Evolutionary conservation across 2,329 filamentous ascomycete species (phyloP).

Genomic region (Trichophyton schoenleinii): DNA sequence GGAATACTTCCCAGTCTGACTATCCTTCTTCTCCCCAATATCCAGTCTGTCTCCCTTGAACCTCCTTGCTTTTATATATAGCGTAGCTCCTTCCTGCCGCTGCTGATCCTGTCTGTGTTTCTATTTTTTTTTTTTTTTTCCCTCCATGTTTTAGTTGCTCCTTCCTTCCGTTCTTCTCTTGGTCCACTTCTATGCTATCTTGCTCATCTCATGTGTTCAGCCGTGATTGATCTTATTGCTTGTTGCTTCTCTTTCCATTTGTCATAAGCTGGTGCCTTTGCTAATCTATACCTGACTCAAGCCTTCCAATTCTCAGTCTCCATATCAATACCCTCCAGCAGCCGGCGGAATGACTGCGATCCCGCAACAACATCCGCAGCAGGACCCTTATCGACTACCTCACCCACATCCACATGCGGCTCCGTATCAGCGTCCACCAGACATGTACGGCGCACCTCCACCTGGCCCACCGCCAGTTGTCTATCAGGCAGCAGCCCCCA

Average conservation of each 20-base stretch:
- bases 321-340: constrained; percentile 25
- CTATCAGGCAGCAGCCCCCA: constrained; percentile 36
- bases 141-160: not conserved
- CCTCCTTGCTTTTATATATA: constrained; percentile 3
- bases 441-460: constrained; percentile 29
- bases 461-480: constrained; percentile 28
- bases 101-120: constrained; percentile 2
- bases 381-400: constrained; percentile 30
- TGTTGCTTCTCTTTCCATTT: not conserved
- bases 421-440: constrained; percentile 29
- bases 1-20: constrained; percentile 29
- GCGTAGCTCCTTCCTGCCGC: not conserved
- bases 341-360: constrained; percentile 32
- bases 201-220: not conserved
- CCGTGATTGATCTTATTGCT: not conserved
- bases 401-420: constrained; percentile 29
- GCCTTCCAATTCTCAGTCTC: constrained; percentile 10
- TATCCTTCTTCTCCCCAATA: constrained; percentile 25
- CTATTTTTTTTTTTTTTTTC: no score
- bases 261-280: constrained; percentile 7
- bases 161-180: constrained; percentile 1
- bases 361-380: constrained; percentile 27
- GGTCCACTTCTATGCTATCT: not conserved
- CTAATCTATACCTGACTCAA: constrained; percentile 18
- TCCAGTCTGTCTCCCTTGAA: constrained; percentile 16